Base-by-base conservation (phyloP, 23 red algal genomes). In the Gracilaria gracilis region DNA sequence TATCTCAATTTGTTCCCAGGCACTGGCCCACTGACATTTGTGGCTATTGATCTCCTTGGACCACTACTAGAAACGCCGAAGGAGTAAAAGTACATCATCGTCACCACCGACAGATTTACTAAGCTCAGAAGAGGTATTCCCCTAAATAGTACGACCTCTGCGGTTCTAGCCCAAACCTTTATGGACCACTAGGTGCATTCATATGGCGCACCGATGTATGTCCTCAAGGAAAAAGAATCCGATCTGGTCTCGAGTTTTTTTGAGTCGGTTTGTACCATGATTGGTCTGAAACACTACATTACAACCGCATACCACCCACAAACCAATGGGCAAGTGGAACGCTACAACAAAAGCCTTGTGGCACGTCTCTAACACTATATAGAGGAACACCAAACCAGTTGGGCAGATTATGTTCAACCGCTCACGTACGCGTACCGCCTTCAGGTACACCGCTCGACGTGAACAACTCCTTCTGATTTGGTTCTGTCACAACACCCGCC, bases 271-370 rank as follows among this genome's bases (percentile, higher is more conserved):
- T 80, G 34, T 8, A 48, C n/a, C 33, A 65, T 79, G 32, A 6
- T 90, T 24, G 73, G 73, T 2, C 5, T 90, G 33, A 80, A 79
- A 76, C 69, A 77, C 20, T 49, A 54, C 27, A 65, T 46, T 29
- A 90, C 71, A n/a, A 75, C 67, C 6, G 38, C 57, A 2, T 79
- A 90, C 42, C 86, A 79, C 32, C 72, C 72, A 47, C 71, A 90
- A 21, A 57, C 65, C 0, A 90, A 80, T 66, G 86, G 42, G 0
- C 71, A 90, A 15, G 86, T 79, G 23, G 47, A 90, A 25, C 40
- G 67, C 6, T 90, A 59, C 33, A 90, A 90, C 71, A 73, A 76
- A 17, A 76, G 49, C 42, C 21, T 65, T 0, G 35, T 33, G 42
- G 17, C 20, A 12, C 20, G 73, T 1, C 24, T 80, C 19, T 40